phyloP scores from a whole-genome alignment of 257 asterid genomes.

The Solanum pinnatisectum region DNA sequence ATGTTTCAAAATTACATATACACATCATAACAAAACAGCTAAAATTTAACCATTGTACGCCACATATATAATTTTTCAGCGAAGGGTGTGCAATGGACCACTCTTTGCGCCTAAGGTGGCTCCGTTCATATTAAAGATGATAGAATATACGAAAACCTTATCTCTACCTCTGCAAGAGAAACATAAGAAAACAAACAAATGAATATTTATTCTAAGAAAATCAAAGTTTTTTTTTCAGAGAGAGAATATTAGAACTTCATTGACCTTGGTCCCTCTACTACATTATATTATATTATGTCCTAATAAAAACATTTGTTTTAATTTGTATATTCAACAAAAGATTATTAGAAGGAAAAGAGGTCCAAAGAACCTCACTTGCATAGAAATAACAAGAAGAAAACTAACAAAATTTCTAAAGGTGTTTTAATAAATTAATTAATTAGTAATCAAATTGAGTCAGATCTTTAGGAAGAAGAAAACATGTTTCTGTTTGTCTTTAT shows the following conservation, averaged over 20 bases:
- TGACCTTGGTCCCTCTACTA: slow-evolving; percentile 58
- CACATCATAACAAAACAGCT: neutral
- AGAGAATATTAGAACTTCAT: slow-evolving; percentile 36
- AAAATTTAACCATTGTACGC: too few species aligned
- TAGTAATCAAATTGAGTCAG: slow-evolving; percentile 38
- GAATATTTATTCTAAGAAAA: slow-evolving; percentile 5
- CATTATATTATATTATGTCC: slow-evolving; percentile 10
- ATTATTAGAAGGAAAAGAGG: slow-evolving; percentile 7
- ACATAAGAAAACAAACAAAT: neutral
- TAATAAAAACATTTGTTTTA: neutral
- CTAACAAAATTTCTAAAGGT: slow-evolving; percentile 46
- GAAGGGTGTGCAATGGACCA: neutral
- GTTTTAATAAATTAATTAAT: slow-evolving; percentile 8
- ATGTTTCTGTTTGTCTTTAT: slow-evolving; percentile 76
- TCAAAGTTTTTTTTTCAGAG: slow-evolving; percentile 15
- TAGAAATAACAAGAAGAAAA: slow-evolving; percentile 60
- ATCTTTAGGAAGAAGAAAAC: slow-evolving; percentile 60
- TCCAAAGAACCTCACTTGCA: slow-evolving; percentile 33
- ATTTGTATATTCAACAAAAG: neutral
- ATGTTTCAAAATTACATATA: neutral
- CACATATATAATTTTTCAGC: too few species aligned
- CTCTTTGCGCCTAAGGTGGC: neutral
- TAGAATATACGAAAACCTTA: neutral
- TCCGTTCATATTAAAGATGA: too few species aligned
- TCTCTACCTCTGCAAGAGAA: neutral